Conservation (phyloP, 306 rosid species). For the Cucumis hystrix region DNA sequence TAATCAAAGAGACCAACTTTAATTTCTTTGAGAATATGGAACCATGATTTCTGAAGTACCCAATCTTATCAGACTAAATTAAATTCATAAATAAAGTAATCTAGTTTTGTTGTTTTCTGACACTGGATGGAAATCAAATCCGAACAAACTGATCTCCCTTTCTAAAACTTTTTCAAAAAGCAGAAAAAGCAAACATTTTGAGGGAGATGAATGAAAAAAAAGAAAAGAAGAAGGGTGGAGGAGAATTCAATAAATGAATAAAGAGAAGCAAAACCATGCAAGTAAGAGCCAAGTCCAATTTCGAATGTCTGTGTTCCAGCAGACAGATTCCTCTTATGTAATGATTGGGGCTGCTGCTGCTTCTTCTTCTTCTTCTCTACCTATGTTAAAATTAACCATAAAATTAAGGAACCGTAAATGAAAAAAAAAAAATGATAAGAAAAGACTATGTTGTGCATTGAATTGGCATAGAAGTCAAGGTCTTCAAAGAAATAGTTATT, state of each 20-base stretch:
- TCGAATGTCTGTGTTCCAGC: slow-evolving; percentile 14
- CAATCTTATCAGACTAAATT: neutral
- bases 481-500: neutral
- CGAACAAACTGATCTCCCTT: neutral
- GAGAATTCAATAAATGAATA: neutral
- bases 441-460: neutral
- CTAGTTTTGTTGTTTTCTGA: neutral
- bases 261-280: slow-evolving; percentile 16
- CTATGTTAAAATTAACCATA: neutral
- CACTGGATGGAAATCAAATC: neutral
- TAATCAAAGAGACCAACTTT: neutral
- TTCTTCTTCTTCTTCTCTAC: neutral
- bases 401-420: neutral
- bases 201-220: neutral
- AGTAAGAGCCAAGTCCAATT: slow-evolving; percentile 16
- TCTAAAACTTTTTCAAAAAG: neutral
- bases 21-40: neutral
- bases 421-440: neutral
- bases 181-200: neutral
- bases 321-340: slow-evolving; percentile 9
- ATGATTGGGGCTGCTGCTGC: slow-evolving; percentile 8
- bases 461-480: neutral
- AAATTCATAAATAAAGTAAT: neutral
- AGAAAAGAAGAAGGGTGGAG: neutral
- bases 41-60: neutral